phyloP scores from a whole-genome alignment of 2,329 filamentous ascomycete genomes.

The Cephalotrichum gorgonifer region DNA sequence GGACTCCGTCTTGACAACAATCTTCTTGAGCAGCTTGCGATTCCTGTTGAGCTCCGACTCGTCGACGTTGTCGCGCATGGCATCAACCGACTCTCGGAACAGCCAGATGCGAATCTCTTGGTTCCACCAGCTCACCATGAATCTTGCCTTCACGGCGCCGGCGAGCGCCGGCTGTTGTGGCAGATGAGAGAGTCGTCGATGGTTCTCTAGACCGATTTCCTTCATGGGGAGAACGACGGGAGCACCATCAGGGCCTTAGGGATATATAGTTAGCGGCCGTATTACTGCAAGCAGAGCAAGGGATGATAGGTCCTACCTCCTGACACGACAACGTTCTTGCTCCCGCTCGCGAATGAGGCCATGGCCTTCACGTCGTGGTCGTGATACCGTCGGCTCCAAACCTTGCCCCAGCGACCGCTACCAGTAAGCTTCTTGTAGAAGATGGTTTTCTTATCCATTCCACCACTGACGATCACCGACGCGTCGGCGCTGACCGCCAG shows the following conservation, averaged over 20 bases:
- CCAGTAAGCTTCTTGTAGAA: slow-evolving; percentile 61
- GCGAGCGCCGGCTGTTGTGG: slow-evolving; percentile 67
- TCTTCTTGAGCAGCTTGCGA: slow-evolving; percentile 58
- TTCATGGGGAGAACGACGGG: slow-evolving; percentile 71
- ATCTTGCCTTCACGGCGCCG: slow-evolving; percentile 61
- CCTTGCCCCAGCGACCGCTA: slow-evolving; percentile 66
- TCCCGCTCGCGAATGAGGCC: slow-evolving; percentile 75
- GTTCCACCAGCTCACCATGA: slow-evolving; percentile 89
- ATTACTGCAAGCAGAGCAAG: background rate
- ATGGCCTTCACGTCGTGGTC: slow-evolving; percentile 92
- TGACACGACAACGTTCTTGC: slow-evolving; percentile 79
- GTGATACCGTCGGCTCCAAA: slow-evolving; percentile 80
- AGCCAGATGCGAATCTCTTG: slow-evolving; percentile 78
- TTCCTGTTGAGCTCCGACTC: slow-evolving; percentile 23
- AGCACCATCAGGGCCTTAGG: slow-evolving; percentile 73
- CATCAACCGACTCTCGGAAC: slow-evolving; percentile 25
- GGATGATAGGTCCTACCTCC: slow-evolving; percentile 56
- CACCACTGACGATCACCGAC: slow-evolving; percentile 73
- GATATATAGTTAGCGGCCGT: slow-evolving; percentile 17
- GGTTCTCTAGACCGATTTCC: slow-evolving; percentile 68
- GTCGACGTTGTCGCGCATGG: slow-evolving; percentile 23
- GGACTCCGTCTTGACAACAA: slow-evolving; percentile 63
- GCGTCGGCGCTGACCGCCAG: slow-evolving; percentile 76
- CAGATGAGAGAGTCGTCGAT: slow-evolving; percentile 71
- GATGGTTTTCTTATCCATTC: slow-evolving; percentile 82